Evolutionary conservation across 441 rosid species (phyloP), one percentile per base, ranked within the genome.

Genomic region (Pelargonium australe): DNA sequence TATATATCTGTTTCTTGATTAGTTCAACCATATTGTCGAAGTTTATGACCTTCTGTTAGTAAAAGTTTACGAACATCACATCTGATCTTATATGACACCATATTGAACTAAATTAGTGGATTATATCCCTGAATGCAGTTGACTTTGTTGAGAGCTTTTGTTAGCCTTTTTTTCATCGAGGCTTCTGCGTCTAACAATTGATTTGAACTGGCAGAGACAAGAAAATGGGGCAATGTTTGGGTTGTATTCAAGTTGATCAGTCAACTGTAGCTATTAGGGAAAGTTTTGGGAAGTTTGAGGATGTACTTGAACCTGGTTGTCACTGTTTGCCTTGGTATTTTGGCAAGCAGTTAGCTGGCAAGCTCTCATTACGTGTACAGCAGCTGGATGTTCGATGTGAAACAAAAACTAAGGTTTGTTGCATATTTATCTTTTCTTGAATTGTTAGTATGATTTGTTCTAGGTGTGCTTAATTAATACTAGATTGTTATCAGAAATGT

Each of bases 381-480:
- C 80, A 84, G 72, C 84, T 86, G 2, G 88, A 86, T 75, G 88
- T 86, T 37, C 76, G 80, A n/a, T 84, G 90, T 68, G 90, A 84
- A 77, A 82, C 87, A 2, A 77, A 80, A 69, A 80, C 83, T 7
- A 75, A 73, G 81, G 83, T 75, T 13, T 8, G 9, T 69, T 60
- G 40, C 17, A 17, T 60, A 60, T 4, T 17, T 60, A 60, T 60
- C 14, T 19, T 5, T 20, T n/a, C 14, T 12, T 51, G n/a, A 13
- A 13, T 2, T 3, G 14, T 13, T n/a, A 12, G 58, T n/a, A 5
- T 13, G 17, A 51, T 51, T 51, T 11, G 58, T 5, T 51, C 58
- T 43, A 43, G 47, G 8, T 43, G 47, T 43, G 7, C 7, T 13
- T 3, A 12, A 7, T 51, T 51, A n/a, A 51, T 17, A 51, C 13